Percentiles rank a stretch among this genome's conserved stretches.
Evolutionary conservation across 768 basidiomycete species (phyloP).

Genomic region (Trametes gibbosa): DNA sequence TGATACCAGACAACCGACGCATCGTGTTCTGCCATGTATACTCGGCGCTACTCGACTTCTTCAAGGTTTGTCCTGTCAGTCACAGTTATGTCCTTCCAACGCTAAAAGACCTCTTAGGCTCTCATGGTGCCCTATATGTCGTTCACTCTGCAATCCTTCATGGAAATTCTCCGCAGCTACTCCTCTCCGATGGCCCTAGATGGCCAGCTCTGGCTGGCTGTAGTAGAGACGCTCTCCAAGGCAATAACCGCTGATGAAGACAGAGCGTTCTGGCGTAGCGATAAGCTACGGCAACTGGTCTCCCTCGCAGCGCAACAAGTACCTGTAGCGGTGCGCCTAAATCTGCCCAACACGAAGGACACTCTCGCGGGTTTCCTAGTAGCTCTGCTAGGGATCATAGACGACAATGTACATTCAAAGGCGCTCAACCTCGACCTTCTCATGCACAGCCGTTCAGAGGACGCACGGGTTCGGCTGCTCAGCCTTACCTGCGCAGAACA

Average conservation of each 20-base stretch:
- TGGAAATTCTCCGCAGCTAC: slow-evolving; percentile 58
- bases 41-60: slow-evolving; percentile 72
- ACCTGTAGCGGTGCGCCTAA: slow-evolving; percentile 41
- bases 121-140: slow-evolving; percentile 93
- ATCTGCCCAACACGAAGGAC: slow-evolving; percentile 36
- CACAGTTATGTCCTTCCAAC: background rate
- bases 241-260: background rate
- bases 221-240: background rate
- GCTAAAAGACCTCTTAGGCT: slow-evolving; percentile 39
- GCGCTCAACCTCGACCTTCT: slow-evolving; percentile 77
- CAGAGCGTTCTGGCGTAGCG: slow-evolving; percentile 89
- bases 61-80: slow-evolving; percentile 67
- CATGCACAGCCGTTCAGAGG: slow-evolving; percentile 88
- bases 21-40: slow-evolving; percentile 77
- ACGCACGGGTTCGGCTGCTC: slow-evolving; percentile 60
- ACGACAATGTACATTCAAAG: slow-evolving; percentile 66
- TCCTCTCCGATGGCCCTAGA: slow-evolving; percentile 33
- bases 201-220: slow-evolving; percentile 60
- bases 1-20: slow-evolving; percentile 42
- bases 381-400: slow-evolving; percentile 53
- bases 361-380: slow-evolving; percentile 50
- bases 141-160: slow-evolving; percentile 65
- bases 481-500: slow-evolving; percentile 65
- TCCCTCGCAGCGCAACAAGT: slow-evolving; percentile 66
- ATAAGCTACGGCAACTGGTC: slow-evolving; percentile 64